Evolutionary conservation across 768 basidiomycete species (phyloP).

Genomic region (Phaeotremella fagi): DNA sequence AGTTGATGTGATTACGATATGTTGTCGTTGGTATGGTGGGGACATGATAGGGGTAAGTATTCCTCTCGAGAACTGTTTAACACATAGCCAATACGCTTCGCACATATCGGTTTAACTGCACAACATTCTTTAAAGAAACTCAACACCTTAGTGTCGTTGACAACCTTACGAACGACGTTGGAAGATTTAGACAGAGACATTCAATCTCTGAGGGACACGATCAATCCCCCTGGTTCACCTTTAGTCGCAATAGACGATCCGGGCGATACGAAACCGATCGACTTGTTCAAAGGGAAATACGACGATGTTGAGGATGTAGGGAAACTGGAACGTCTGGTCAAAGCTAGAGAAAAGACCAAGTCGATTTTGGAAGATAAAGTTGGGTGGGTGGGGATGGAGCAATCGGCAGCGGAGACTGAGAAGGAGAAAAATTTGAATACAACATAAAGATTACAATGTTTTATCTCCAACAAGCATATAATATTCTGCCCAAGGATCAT

Average conservation of each 20-base stretch:
- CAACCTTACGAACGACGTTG: constrained; percentile 22
- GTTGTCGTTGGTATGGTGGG: constrained; percentile 43
- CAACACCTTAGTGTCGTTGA: constrained; percentile 14
- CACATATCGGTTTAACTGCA: constrained; percentile 37
- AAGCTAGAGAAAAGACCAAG: constrained; percentile 30
- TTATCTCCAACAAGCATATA: constrained; percentile 49
- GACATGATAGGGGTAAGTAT: constrained; percentile 41
- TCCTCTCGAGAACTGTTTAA: neutral
- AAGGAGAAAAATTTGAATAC: neutral
- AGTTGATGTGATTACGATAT: constrained; percentile 36
- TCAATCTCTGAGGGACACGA: constrained; percentile 11
- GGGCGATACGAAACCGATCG: neutral
- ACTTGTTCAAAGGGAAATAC: constrained; percentile 16
- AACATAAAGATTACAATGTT: neutral
- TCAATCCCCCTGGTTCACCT: constrained; percentile 11
- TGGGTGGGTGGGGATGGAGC: constrained; percentile 12
- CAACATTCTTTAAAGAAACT: constrained; percentile 23
- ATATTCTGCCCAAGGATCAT: constrained; percentile 18
- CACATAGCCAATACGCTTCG: constrained; percentile 37
- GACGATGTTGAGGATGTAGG: constrained; percentile 28
- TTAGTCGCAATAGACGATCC: neutral
- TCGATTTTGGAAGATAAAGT: constrained; percentile 23
- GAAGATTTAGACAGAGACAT: constrained; percentile 36
- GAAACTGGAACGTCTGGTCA: constrained; percentile 31
- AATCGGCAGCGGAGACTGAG: neutral